Evolutionary conservation across 2,329 filamentous ascomycete genomes (phyloP).

Genomic region (Coniosporium uncinatum): DNA sequence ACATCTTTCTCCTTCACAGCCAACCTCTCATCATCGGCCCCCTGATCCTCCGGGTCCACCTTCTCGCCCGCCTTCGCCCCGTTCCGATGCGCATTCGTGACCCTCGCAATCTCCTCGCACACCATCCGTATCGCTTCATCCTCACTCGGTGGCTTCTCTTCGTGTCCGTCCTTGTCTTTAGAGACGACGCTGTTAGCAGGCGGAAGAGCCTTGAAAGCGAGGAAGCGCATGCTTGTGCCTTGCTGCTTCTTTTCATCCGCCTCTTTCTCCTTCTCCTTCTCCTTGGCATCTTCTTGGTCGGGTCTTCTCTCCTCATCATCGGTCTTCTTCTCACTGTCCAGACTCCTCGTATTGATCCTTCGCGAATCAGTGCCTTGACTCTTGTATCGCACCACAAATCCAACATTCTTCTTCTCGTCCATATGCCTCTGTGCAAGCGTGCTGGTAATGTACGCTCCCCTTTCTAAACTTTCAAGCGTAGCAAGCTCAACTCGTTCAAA

Average conservation of each 20-base stretch:
- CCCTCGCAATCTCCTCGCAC: conserved; percentile 70
- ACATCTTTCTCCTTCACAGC: conserved; percentile 60
- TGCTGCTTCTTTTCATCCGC: conserved; percentile 14
- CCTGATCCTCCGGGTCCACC: conserved; percentile 16
- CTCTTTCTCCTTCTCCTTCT: background rate
- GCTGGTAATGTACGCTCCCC: conserved; percentile 87
- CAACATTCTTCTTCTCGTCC: conserved; percentile 77
- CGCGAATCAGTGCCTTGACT: conserved; percentile 66
- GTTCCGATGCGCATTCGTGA: conserved; percentile 42
- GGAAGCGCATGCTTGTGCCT: conserved; percentile 20
- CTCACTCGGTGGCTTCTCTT: conserved; percentile 33
- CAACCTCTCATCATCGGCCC: conserved; percentile 12
- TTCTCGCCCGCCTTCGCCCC: conserved; percentile 35
- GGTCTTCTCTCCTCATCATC: conserved; percentile 19
- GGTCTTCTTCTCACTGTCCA: conserved; percentile 43
- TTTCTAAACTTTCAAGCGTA: conserved; percentile 66
- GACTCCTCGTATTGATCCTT: conserved; percentile 79
- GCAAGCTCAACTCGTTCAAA: conserved; percentile 82
- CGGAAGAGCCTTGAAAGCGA: conserved; percentile 52
- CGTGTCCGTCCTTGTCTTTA: conserved; percentile 12
- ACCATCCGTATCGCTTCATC: conserved; percentile 55
- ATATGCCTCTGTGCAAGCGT: conserved; percentile 73
- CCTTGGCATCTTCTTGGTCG: conserved; percentile 14
- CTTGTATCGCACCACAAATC: conserved; percentile 74
- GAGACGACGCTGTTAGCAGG: conserved; percentile 31